These are phyloP conservation scores for Wickerhamomyces alni DNA, from an alignment of 805 yeast genomes.

Conservation along the genomic window DNA sequence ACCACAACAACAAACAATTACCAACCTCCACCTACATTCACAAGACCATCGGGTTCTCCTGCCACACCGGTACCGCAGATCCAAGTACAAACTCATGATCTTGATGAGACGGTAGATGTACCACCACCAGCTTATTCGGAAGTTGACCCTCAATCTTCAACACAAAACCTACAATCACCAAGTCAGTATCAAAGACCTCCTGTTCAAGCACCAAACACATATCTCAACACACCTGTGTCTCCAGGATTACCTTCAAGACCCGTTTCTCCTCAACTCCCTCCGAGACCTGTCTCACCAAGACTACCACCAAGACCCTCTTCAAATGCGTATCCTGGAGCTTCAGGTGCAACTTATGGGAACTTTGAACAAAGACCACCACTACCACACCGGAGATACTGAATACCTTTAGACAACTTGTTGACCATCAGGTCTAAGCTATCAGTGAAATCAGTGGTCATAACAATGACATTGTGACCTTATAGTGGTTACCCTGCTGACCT, in stretches of 20 bases:
- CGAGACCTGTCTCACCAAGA: conserved; percentile 7
- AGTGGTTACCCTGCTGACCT: no score
- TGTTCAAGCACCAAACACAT: conserved; percentile 4
- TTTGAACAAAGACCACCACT: conserved; percentile 5
- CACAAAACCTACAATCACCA: not conserved
- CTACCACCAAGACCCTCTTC: conserved; percentile 11
- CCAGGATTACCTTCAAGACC: not conserved
- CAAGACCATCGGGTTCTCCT: not conserved
- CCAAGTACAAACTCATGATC: conserved; percentile 1
- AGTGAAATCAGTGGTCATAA: no score
- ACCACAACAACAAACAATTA: not conserved
- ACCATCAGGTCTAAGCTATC: no score
- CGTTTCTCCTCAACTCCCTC: conserved; percentile 4
- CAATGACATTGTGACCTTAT: no score
- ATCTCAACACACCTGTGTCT: not conserved
- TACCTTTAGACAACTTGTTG: no score
- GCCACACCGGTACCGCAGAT: not conserved
- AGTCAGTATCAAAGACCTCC: conserved; percentile 5
- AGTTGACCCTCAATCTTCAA: conserved; percentile 17
- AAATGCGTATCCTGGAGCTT: conserved; percentile 8
- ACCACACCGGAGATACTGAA: conserved; percentile 5
- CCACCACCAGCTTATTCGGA: conserved; percentile 35
- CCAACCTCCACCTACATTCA: no score
- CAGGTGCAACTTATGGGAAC: conserved; percentile 8
- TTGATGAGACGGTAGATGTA: conserved; percentile 13